Evolutionary conservation across 2,329 filamentous ascomycete genomes (phyloP), one percentile per base, ranked within the genome.

Genomic region (Nemania sp.): DNA sequence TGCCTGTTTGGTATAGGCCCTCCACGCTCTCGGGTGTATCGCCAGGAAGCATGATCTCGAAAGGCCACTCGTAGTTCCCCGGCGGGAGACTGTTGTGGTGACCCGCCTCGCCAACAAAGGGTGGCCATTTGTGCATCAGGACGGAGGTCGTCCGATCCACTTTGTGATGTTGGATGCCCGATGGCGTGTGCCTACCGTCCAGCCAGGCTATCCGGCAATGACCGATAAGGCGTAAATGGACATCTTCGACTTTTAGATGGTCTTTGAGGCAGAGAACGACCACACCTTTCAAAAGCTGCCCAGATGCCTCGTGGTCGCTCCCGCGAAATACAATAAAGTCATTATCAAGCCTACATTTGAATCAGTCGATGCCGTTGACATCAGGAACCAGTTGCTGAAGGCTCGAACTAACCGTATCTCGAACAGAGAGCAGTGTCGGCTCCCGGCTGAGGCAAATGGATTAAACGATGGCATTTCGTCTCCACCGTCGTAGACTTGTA

Each of bases 11-110:
- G 57, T 85, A 83, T 58, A 98, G 80, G 3, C 95, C 95, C 77
- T 98, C 95, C 42, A 99, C 86, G 71, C 92, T 97, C 81, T 98
- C 95, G 17, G 91, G 85, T 21, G 83, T 87, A 69, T 85, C 79
- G 59, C 90, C 90, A 15, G 89, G 84, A n/a, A 94, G 79, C 59
- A 90, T 80, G 59, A 88, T 80, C 68, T 92, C 87, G 73, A 95
- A 94, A 0, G 90, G 90, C 78, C 90, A 94, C 74, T 93, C 90
- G 76, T 95, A 92, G 75, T 94, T 94, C 64, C 90, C 90, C 25
- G 89, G 85, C 4, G 83, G 81, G 25, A 94, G 78, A 6, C 83
- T 82, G 65, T 81, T 80, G 68, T 83, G 85, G 63, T 83, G 81
- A n/a, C 79, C 78, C 6, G 74, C 74, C 58, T 81, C 80, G 10